Evolutionary conservation across 2,329 filamentous ascomycete species (phyloP).

Genomic region (Stenocarpella maydis): DNA sequence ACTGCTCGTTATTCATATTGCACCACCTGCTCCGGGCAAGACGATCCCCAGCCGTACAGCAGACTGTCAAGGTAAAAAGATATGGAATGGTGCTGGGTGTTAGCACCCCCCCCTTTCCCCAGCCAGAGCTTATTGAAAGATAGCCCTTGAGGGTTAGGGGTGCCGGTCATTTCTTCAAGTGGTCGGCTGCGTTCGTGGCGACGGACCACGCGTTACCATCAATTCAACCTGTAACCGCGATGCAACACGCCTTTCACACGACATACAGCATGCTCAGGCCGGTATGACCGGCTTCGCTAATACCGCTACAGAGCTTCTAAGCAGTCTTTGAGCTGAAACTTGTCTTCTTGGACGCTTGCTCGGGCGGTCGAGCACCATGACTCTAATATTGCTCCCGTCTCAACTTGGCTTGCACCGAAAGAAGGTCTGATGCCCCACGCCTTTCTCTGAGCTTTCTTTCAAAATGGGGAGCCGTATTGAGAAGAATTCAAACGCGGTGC

Average conservation of each 20-base stretch:
- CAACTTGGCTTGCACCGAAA: slow-evolving; percentile 22
- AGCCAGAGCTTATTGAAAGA: no score
- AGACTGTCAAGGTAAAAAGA: neutral
- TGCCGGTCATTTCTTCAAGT: neutral
- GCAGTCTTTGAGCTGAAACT: neutral
- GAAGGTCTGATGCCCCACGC: slow-evolving; percentile 27
- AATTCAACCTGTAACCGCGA: neutral
- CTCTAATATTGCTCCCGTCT: neutral
- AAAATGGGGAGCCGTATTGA: slow-evolving; percentile 69
- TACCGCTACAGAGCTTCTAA: neutral
- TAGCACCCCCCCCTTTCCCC: neutral
- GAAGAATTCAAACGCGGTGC: slow-evolving; percentile 68
- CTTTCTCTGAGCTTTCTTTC: slow-evolving; percentile 31
- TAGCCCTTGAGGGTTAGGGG: neutral
- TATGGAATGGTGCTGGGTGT: neutral
- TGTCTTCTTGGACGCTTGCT: neutral
- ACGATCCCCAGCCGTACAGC: neutral
- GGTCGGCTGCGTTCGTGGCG: slow-evolving; percentile 27
- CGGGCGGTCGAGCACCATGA: slow-evolving; percentile 26
- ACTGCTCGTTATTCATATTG: slow-evolving; percentile 93
- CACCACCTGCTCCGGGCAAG: neutral
- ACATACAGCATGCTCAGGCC: slow-evolving; percentile 11
- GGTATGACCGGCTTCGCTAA: slow-evolving; percentile 5
- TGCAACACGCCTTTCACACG: neutral
- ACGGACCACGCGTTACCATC: slow-evolving; percentile 16